Evolutionary conservation across 1,284 basidiomycete species (phyloP), one percentile per base, ranked within the genome.

Genomic region (Takashimella koratensis): DNA sequence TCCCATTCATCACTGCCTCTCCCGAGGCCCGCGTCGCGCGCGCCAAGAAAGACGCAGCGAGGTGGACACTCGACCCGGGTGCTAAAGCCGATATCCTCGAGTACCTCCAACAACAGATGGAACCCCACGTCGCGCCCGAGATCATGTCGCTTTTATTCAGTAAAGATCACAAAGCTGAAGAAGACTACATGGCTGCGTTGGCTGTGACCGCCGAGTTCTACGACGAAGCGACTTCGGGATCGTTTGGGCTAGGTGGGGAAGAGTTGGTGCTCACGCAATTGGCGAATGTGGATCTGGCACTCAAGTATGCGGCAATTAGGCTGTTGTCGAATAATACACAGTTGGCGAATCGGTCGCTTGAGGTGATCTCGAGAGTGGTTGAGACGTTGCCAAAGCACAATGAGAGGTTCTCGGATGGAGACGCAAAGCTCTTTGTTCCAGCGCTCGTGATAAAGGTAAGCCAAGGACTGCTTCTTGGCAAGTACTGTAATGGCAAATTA

Each of bases 301-400:
- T 98, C 70, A 98, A 98, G 80, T 99, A 98, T 66, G 83, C 88
- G 19, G 94, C 93, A 1, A 82, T 98, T 61, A 88, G 92, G 59
- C 82, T 88, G 41, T 86, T 95, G 60, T 90, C 96, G 73, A 90
- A 94, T 53, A 95, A 96, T 71, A 92, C 95, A 5, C 96, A 92
- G 68, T 79, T 98, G 22, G 82, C 87, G 10, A 84, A 90, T 47
- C 90, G 89, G 72, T 94, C 91, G 67, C 77, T 99, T 59, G 96
- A 98, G 58, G 83, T 92, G 23, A 81, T 95, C 22, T 88, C 90
- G 59, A 81, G 86, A 23, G 81, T 97, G 16, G 70, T 97, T 20
- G 80, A 84, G 30, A 90, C 86, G 71, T 79, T 87, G 66, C 84
- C 84, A 55, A 81, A 75, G 64, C 79, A 82, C 41, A 84, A 86